These are phyloP conservation scores for Pisolithus marmoratus DNA, from an alignment of 768 basidiomycete genomes.

Conservation along the genomic window DNA sequence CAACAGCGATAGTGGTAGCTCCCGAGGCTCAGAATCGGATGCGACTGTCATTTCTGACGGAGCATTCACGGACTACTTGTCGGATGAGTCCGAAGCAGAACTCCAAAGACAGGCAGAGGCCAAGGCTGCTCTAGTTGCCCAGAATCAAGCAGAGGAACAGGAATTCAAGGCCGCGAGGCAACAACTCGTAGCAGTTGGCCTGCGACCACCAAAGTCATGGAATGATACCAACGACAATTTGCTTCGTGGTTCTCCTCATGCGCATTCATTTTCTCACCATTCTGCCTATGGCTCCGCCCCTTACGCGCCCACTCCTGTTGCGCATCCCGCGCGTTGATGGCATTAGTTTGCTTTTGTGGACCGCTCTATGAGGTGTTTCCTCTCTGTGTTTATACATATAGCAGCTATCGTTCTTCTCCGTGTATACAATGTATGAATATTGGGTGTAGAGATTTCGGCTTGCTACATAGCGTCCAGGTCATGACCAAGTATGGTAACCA, in stretches of 20 bases:
- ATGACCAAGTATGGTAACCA: no score
- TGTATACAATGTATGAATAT: no score
- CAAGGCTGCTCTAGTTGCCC: slow-evolving; percentile 70
- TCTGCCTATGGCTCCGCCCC: slow-evolving; percentile 23
- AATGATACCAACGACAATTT: slow-evolving; percentile 43
- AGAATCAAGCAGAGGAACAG: slow-evolving; percentile 72
- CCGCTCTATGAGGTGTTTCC: slow-evolving; percentile 8
- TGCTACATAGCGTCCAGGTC: no score
- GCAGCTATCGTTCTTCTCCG: not conserved
- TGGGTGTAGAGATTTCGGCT: no score
- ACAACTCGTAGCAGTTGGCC: slow-evolving; percentile 67
- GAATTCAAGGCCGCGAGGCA: slow-evolving; percentile 79
- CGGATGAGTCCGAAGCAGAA: slow-evolving; percentile 90
- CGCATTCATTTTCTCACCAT: slow-evolving; percentile 20
- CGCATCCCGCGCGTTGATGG: slow-evolving; percentile 27
- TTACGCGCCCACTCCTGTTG: slow-evolving; percentile 20
- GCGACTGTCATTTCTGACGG: slow-evolving; percentile 81
- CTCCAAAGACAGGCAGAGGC: slow-evolving; percentile 82
- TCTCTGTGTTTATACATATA: slow-evolving; percentile 14
- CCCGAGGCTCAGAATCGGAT: slow-evolving; percentile 55
- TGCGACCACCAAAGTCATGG: slow-evolving; percentile 77
- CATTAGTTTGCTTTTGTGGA: not conserved
- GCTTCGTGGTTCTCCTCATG: slow-evolving; percentile 20
- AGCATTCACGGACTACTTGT: slow-evolving; percentile 84
- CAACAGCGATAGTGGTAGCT: slow-evolving; percentile 50